Evolutionary conservation across 2,329 filamentous ascomycete genomes (phyloP), one percentile per base, ranked within the genome.

Genomic region (Septoria petroselini): DNA sequence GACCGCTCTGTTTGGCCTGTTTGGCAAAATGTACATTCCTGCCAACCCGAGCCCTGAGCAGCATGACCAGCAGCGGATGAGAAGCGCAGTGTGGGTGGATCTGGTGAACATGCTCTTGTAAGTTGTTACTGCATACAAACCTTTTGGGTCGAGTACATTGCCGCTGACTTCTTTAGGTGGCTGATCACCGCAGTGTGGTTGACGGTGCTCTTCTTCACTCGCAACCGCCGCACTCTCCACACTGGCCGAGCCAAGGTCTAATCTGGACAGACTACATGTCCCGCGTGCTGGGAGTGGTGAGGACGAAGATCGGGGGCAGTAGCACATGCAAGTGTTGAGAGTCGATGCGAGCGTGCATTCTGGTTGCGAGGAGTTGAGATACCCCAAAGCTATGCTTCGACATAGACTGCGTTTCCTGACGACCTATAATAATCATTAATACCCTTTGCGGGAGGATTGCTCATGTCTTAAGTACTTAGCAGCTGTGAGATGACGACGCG

Each of bases 31-130:
- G 76, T 95, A 85, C 74, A 86, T 95, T 65, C 70, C 80, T 46
- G 83, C 83, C 62, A 68, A 88, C 51, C 68, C 83, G 0, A 66
- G 62, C 8, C 64, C 65, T 4, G 77, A 87, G 64, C 66, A 69
- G 40, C 61, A 62, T 33, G 82, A 78, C 41, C 77, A 91, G 50
- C 72, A 75, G 58, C 79, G 87, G 49, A 95, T 95, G 89, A 89
- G 90, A 73, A 83, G 84, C 64, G 87, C 88, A 4, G 87, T 93
- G 12, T 95, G 88, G 86, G 76, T 95, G 38, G 86, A 91, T 67
- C 69, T 95, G 42, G 73, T 79, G 39, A 88, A 85, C 66, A 79
- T 88, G 67, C 65, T 88, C 11, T 74, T 95, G 42, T n/a, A n/a
- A n/a, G n/a, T n/a, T n/a, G n/a, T n/a, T n/a, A n/a, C n/a, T n/a